These are phyloP conservation scores for Gossypium mustelinum DNA, from an alignment of 345 rosid genomes.

Conservation along the genomic window DNA sequence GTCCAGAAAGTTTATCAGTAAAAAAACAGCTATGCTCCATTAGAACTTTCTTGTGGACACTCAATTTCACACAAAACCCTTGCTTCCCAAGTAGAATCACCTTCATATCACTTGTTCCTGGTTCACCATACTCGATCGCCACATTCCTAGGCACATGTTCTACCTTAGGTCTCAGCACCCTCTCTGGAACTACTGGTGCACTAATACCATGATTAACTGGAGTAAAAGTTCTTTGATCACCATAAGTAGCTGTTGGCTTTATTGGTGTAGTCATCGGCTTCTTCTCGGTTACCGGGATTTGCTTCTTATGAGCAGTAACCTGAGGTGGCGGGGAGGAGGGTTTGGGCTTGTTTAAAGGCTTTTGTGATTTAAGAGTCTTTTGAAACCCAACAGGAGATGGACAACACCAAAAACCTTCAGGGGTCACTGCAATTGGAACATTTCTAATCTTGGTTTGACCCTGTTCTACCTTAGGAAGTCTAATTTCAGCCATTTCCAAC, in stretches of 20 bases:
- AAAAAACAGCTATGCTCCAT: conserved; percentile 68
- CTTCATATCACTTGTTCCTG: conserved; percentile 82
- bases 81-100: conserved; percentile 85
- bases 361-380: conserved; percentile 64
- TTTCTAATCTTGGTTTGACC: conserved; percentile 79
- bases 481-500: conserved; percentile 76
- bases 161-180: conserved; percentile 58
- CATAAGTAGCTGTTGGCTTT: conserved; percentile 47
- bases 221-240: conserved; percentile 39
- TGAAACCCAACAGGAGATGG: conserved; percentile 95
- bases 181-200: conserved; percentile 50
- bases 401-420: conserved; percentile 99
- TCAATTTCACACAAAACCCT: conserved; percentile 90
- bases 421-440: conserved; percentile 95
- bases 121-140: conserved; percentile 90
- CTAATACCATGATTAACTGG: conserved; percentile 34
- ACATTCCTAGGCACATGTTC: conserved; percentile 87
- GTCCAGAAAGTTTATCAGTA: conserved; percentile 59
- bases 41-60: conserved; percentile 75
- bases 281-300: conserved; percentile 42
- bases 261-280: conserved; percentile 47
- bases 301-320: conserved; percentile 45
- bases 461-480: conserved; percentile 62
- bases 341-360: conserved; percentile 58
- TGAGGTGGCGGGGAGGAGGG: conserved; percentile 61